Percentiles rank a stretch among this genome's conserved stretches.
Evolutionary conservation across 2,329 filamentous ascomycete species (phyloP).

Genomic region (Paramyrothecium sp.): DNA sequence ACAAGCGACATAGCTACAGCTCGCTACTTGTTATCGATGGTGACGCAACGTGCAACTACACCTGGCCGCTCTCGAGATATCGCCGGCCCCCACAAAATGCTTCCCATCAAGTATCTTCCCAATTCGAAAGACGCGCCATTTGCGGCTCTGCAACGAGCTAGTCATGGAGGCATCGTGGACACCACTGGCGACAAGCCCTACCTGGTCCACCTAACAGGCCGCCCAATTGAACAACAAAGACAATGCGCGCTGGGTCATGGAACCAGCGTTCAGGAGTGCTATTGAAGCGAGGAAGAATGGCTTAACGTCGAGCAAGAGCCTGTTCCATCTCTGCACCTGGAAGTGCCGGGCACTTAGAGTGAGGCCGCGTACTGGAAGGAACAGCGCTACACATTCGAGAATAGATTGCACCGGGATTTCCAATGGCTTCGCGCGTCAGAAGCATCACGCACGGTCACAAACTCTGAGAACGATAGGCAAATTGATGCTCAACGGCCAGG

Average conservation of each 20-base stretch:
- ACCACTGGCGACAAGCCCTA: conserved; percentile 51
- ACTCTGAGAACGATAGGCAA: conserved; percentile 28
- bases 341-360: conserved; percentile 45
- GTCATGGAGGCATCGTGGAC: conserved; percentile 54
- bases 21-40: conserved; percentile 60
- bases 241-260: conserved; percentile 55
- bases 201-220: conserved; percentile 51
- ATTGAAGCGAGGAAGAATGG: conserved; percentile 60
- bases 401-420: conserved; percentile 44
- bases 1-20: conserved; percentile 57
- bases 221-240: conserved; percentile 49
- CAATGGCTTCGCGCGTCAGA: conserved; percentile 59
- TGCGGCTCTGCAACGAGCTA: conserved; percentile 49
- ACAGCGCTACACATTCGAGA: conserved; percentile 58
- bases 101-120: conserved; percentile 57
- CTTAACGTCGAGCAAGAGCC: conserved; percentile 59
- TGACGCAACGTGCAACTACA: conserved; percentile 60
- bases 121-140: conserved; percentile 49
- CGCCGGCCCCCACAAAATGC: conserved; percentile 61
- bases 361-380: conserved; percentile 50
- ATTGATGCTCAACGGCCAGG: conserved; percentile 48
- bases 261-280: conserved; percentile 57
- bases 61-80: conserved; percentile 47
- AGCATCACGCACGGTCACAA: conserved; percentile 48
- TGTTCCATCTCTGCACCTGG: conserved; percentile 50